Base-by-base conservation (phyloP, 768 basidiomycete species). In the Galerina marginata region DNA sequence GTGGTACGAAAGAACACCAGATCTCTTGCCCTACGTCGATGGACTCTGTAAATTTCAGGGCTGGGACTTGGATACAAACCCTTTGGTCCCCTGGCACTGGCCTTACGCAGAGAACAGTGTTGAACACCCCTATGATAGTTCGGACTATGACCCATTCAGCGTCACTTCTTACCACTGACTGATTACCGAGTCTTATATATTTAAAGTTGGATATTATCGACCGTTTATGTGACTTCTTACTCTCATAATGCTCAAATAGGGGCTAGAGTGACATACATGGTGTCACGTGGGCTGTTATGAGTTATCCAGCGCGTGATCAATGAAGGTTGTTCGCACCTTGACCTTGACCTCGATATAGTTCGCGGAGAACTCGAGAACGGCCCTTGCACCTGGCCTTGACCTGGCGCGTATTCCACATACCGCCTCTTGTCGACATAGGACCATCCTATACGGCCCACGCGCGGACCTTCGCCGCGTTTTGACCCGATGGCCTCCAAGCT, bases 401-500 rank as follows among this genome's bases (percentile, higher is more conserved):
- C 39, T 54, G 49, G 20, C 23, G 20, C 37, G 38, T 42, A 53
- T 16, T 16, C 39, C 20, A 23, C 40, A 23, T 49, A n/a, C 37
- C 33, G 46, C 47, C 37, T 14, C 10, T 47, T 40, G 4, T 40
- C 33, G n/a, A 43, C 55, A 26, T 38, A 61, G 33, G 23, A 25
- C 54, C 12, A 23, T 15, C 25, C 16, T 33, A 42, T 40, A 16
- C 16, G 46, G 42, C 44, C 10, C 38, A 61, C 55, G 67, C 60
- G 60, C 60, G 58, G 55, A 58, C 59, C 14, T 45, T 40, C 40
- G 58, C 63, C 61, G 65, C 64, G 64, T 55, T 62, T 61, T 60
- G 57, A 59, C 64, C 62, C 57, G 72, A 91, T 91, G 90, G 82
- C 88, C 72, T 83, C 86, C 58, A 86, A 78, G 72, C 78, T 90